These are phyloP conservation scores for Carex littledalei DNA, from an alignment of 176 grass and related monocot genomes.

Conservation along the genomic window DNA sequence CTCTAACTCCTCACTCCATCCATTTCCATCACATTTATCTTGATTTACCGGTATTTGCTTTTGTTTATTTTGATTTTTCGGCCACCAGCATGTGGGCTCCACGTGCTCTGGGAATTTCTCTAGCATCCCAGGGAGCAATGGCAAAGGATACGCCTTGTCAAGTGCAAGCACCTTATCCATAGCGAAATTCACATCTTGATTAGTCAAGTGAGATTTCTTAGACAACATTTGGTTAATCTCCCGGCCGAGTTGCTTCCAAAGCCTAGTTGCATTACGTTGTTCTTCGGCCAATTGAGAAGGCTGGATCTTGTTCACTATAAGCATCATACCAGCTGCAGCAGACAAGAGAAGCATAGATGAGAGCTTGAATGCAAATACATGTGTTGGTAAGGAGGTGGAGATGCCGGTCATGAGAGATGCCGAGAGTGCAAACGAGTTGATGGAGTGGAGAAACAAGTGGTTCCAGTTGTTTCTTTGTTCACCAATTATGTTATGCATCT, in stretches of 20 bases:
- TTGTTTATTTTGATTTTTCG: conserved; percentile 11
- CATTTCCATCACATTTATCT: conserved; percentile 15
- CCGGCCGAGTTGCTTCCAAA: conserved; percentile 31
- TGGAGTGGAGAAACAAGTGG: conserved; percentile 30
- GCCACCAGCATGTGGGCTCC: conserved; percentile 39
- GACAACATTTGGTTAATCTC: conserved; percentile 1
- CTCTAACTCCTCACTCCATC: conserved; percentile 27
- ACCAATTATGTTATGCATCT: conserved; percentile 37
- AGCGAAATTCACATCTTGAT: neutral
- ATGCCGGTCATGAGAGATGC: conserved; percentile 27
- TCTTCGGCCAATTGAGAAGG: conserved; percentile 38
- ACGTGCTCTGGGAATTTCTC: conserved; percentile 34
- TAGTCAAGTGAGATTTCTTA: neutral
- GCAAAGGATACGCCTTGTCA: conserved; percentile 35
- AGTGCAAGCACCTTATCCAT: conserved; percentile 30
- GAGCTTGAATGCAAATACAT: conserved; percentile 24
- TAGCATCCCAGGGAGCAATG: conserved; percentile 30
- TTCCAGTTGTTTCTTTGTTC: conserved; percentile 34
- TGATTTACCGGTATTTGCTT: neutral
- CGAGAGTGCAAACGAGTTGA: conserved; percentile 26
- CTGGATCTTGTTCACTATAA: conserved; percentile 32
- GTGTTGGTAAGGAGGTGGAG: neutral
- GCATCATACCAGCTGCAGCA: conserved; percentile 20
- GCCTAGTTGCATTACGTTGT: conserved; percentile 28
- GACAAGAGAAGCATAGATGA: conserved; percentile 32